Base-by-base conservation (phyloP, 2,329 filamentous ascomycete species). In the Scedosporium boydii region DNA sequence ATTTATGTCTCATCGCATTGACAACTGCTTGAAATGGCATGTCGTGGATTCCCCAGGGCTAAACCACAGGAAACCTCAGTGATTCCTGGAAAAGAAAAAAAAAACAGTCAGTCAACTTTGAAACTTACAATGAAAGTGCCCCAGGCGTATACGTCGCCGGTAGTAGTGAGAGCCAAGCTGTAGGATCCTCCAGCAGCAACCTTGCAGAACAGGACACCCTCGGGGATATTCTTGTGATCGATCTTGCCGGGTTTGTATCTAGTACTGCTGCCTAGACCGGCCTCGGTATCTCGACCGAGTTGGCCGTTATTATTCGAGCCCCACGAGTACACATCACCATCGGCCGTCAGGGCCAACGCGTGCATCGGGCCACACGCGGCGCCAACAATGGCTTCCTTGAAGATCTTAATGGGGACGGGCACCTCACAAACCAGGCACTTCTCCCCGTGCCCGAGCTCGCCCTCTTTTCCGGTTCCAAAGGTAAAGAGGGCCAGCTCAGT, bases 161-260 rank as follows among this genome's bases (percentile, higher is more conserved):
- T 83, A 67, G 75, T 77, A 71, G 89, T 84, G 26, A 90, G 79
- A 0, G 88, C 87, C 27, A 91, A 78, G 38, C 88, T 78, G 72
- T 91, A 88, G 75, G 91, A 90, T 34, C 86, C 83, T 59, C 89
- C 89, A 46, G 83, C 82, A 18, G 83, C 82, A 58, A 91, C 80
- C 44, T 48, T 48, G 16, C n/a, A 48, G 44, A 48, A 48, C 60
- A 81, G 78, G 56, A 87, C 87, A 56, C 81, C 83, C 48, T 83
- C 78, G 4, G 83, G 80, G 67, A 90, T 85, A 55, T 79, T 71
- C 38, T 83, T 79, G 1, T 84, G 76, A 6, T 82, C 78, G 21
- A 91, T 79, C 21, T 82, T 78, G 3, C 76, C 78, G 0, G 90
- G 89, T 0, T 85, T 89, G 65, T 85, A 83, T 71, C 93, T 89